Percentiles rank a stretch among this genome's conserved stretches.
These are phyloP conservation scores for Picea sitchensis DNA, from an alignment of 75 land plant species.

Conservation along the genomic window DNA sequence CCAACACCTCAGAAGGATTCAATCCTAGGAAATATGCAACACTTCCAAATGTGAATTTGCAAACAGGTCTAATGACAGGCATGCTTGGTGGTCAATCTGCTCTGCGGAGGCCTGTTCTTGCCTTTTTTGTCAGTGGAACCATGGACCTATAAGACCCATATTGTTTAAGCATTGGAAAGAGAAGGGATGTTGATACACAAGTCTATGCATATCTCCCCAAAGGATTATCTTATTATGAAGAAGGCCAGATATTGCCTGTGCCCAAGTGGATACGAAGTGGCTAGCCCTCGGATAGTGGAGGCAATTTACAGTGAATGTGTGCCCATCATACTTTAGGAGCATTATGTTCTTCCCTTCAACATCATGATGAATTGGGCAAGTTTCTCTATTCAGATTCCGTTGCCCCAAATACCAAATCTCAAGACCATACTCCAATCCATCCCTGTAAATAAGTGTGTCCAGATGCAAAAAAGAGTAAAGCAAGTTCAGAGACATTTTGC, in stretches of 20 bases:
- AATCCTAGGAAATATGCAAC: slow-evolving; percentile 33
- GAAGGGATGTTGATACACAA: slow-evolving; percentile 41
- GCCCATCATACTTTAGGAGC: too few species aligned
- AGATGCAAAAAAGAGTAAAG: neutral
- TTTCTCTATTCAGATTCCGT: too few species aligned
- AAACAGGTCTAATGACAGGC: slow-evolving; percentile 20
- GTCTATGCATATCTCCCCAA: slow-evolving; percentile 40
- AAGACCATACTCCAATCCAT: too few species aligned
- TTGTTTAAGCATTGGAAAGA: slow-evolving; percentile 30
- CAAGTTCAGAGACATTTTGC: slow-evolving; percentile 62
- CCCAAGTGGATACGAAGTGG: too few species aligned
- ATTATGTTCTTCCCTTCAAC: slow-evolving; percentile 47
- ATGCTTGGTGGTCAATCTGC: too few species aligned
- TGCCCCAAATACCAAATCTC: too few species aligned
- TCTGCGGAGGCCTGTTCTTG: slow-evolving; percentile 25
- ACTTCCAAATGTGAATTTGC: slow-evolving; percentile 51
- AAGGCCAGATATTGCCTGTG: too few species aligned
- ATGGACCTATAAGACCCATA: slow-evolving; percentile 50
- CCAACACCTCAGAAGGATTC: too few species aligned
- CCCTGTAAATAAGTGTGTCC: too few species aligned
- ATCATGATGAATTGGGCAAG: slow-evolving; percentile 74
- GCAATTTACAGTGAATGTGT: too few species aligned
- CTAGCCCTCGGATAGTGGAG: too few species aligned
- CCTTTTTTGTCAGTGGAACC: slow-evolving; percentile 70
- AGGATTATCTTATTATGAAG: slow-evolving; percentile 21